These are phyloP conservation scores for Candida palmyrensis DNA, from an alignment of 805 yeast genomes.

Conservation along the genomic window DNA sequence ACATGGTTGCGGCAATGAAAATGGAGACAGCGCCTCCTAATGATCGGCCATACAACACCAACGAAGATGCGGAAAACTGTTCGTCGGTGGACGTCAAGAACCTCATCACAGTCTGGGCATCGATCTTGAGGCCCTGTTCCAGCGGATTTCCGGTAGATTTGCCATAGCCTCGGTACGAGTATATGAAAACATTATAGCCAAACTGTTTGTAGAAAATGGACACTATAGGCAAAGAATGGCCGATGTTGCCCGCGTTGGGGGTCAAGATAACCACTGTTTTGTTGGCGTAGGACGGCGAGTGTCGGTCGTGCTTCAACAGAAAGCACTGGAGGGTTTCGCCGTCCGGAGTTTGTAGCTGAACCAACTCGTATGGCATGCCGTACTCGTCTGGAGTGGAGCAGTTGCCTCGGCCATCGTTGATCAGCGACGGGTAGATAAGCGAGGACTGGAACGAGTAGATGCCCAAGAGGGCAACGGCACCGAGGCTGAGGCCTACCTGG, in stretches of 20 bases:
- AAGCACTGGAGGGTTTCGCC: conserved; percentile 65
- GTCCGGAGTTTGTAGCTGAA: conserved; percentile 61
- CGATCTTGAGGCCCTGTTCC: conserved; percentile 76
- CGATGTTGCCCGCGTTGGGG: conserved; percentile 96
- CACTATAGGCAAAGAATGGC: conserved; percentile 81
- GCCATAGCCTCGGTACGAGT: conserved; percentile 92
- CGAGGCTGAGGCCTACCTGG: conserved; percentile 40
- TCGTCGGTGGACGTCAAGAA: conserved; percentile 48
- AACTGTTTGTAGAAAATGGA: conserved; percentile 56
- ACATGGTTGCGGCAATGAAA: conserved; percentile 62
- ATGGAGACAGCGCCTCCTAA: conserved; percentile 94
- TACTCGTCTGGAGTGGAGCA: conserved; percentile 77
- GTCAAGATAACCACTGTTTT: conserved; percentile 75
- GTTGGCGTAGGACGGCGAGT: conserved; percentile 34
- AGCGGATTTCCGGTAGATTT: conserved; percentile 68
- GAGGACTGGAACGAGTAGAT: conserved; percentile 58
- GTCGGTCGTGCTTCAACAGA: conserved; percentile 47
- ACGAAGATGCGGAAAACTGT: conserved; percentile 45
- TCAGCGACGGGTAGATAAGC: conserved; percentile 77
- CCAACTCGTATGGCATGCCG: conserved; percentile 58
- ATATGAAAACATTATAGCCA: conserved; percentile 73
- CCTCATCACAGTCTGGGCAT: conserved; percentile 68
- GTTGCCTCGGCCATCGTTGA: conserved; percentile 65
- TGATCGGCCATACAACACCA: conserved; percentile 81
- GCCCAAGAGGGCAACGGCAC: conserved; percentile 43